Evolutionary conservation across 2,329 filamentous ascomycete species (phyloP).

Genomic region (Hymenoscyphus infarciens): DNA sequence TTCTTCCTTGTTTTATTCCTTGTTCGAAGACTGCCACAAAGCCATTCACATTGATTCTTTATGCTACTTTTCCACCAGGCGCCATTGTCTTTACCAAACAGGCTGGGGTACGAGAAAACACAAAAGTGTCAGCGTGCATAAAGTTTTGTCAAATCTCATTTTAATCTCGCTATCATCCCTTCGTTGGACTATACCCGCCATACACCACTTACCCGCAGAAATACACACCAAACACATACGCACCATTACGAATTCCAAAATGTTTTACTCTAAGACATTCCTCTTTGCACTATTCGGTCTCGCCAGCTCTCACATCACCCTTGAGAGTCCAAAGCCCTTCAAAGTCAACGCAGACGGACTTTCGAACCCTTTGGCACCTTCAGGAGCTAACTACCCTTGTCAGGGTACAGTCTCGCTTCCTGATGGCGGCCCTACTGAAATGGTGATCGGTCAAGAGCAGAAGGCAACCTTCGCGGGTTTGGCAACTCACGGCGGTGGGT

Average conservation of each 20-base stretch:
- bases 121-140: background rate
- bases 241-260: background rate
- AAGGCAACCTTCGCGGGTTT: background rate
- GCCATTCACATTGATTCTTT: background rate
- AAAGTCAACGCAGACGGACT: background rate
- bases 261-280: background rate
- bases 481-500: conserved; percentile 2
- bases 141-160: background rate
- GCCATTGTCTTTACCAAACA: background rate
- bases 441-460: background rate
- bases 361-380: conserved; percentile 3
- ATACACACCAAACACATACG: background rate
- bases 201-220: background rate
- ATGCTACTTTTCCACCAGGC: background rate
- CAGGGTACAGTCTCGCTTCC: background rate
- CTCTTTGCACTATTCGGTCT: background rate
- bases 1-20: background rate
- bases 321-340: conserved; percentile 3
- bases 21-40: background rate
- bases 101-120: background rate
- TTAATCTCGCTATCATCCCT: background rate
- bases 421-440: background rate
- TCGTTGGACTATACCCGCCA: background rate
- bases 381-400: conserved; percentile 1
- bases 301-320: background rate